Evolutionary conservation across 768 basidiomycete genomes (phyloP), one percentile per base, ranked within the genome.

Genomic region (Holtermanniella nyarrowii): DNA sequence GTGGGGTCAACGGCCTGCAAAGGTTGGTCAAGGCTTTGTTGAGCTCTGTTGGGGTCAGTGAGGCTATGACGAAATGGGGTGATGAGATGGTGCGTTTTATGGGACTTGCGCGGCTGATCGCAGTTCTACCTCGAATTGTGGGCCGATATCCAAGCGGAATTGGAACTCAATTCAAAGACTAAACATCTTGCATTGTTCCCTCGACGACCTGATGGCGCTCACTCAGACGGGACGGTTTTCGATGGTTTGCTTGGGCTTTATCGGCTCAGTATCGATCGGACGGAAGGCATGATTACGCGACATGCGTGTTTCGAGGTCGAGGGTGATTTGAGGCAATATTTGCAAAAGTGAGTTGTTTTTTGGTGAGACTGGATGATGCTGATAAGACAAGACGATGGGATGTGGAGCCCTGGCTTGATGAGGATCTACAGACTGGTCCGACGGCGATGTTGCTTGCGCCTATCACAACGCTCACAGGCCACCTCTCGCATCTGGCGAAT

Each of bases 111-210:
- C 42, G 18, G 43, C 25, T 24, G 23, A 22, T 12, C 18, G 23
- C 62, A 95, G 90, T 90, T 89, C 73, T 96, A 93, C 76, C 74
- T 99, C 14, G 87, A 95, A 68, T 72, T 99, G 26, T 89, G 85
- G 84, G 42, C 55, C 7, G 57, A 63, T 23, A 55, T 61, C 42
- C 20, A 49, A 41, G 37, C 42, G 11, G 43, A 51, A 46, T 44
- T 52, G 2, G 27, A 50, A 39, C 31, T 5, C 55, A 61, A 11
- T 43, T 62, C 7, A n/a, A 37, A 16, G 22, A 46, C 16, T 45
- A 61, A 2, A 14, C 47, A 12, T 26, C 48, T 12, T 23, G 57
- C 11, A n/a, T 39, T 0, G 13, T 40, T 11, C 4, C 14, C 1
- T 44, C 44, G 25, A 46, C 52, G 11, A 41, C 43, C 41, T 48